Percentiles rank a stretch among this genome's conserved stretches.
Evolutionary conservation across 2,329 filamentous ascomycete genomes (phyloP).

Genomic region (Penicillium sp.): DNA sequence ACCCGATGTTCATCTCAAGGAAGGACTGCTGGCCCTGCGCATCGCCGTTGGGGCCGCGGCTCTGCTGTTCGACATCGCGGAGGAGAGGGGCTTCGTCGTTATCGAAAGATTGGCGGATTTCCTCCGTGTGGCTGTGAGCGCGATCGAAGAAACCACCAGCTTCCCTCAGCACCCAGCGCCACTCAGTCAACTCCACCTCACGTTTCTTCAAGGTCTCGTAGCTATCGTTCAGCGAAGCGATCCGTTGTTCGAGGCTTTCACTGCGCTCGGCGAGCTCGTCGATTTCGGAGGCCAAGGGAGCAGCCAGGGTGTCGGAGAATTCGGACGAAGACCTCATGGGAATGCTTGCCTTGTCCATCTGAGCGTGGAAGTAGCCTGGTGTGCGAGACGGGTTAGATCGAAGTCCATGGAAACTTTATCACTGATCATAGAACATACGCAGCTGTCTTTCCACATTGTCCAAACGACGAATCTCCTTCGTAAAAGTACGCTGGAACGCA

Average conservation of each 20-base stretch:
- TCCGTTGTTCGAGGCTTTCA: conserved; percentile 82
- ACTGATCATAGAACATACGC: too few relatives aligned
- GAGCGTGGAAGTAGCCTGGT: conserved; percentile 84
- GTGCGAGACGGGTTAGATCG: too few relatives aligned
- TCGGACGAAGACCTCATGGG: conserved; percentile 82
- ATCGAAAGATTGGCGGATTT: conserved; percentile 79
- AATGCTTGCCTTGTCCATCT: conserved; percentile 90
- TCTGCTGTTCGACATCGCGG: conserved; percentile 81
- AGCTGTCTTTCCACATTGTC: conserved; percentile 98
- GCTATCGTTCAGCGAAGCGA: conserved; percentile 88
- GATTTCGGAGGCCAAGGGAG: conserved; percentile 86
- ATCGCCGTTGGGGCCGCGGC: conserved; percentile 51
- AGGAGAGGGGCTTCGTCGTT: conserved; percentile 89
- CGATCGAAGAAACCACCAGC: conserved; percentile 95
- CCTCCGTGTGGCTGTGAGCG: conserved; percentile 86
- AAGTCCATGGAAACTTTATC: too few relatives aligned
- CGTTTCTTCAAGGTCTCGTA: conserved; percentile 98
- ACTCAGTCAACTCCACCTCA: conserved; percentile 92
- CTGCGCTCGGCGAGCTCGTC: conserved; percentile 89
- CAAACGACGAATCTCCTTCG: conserved; percentile 92
- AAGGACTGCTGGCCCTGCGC: conserved; percentile 70
- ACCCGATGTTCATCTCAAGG: conserved; percentile 96
- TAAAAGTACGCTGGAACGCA: conserved; percentile 94
- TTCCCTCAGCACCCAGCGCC: conserved; percentile 95
- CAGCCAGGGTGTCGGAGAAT: conserved; percentile 74